These are phyloP conservation scores for Suillus discolor DNA, from an alignment of 768 basidiomycete genomes.

Conservation along the genomic window DNA sequence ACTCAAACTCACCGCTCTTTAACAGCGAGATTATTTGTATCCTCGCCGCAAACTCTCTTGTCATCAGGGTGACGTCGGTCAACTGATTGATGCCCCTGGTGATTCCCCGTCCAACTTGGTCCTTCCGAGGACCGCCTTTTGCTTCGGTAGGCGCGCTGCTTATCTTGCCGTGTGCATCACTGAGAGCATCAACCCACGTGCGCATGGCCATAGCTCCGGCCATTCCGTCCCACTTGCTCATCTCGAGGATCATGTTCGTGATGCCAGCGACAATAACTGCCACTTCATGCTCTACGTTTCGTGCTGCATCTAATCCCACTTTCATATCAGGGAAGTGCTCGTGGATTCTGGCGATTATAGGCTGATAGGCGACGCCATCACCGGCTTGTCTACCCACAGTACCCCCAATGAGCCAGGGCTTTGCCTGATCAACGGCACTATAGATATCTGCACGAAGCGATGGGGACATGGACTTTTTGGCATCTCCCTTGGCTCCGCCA, in stretches of 20 bases:
- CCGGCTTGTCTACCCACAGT: constrained; percentile 47
- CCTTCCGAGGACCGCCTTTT: constrained; percentile 36
- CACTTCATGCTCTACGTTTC: constrained; percentile 49
- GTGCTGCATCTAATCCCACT: constrained; percentile 49
- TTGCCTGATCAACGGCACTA: constrained; percentile 46
- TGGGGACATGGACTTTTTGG: constrained; percentile 49
- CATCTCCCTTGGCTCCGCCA: constrained; percentile 20
- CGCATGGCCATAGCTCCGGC: constrained; percentile 58
- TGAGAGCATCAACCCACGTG: constrained; percentile 54
- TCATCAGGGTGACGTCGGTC: constrained; percentile 52
- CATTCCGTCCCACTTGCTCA: constrained; percentile 60
- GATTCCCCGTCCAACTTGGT: constrained; percentile 49
- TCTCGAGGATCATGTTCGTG: constrained; percentile 56
- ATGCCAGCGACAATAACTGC: constrained; percentile 52
- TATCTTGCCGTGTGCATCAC: constrained; percentile 42
- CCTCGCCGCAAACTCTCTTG: constrained; percentile 54
- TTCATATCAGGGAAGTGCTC: constrained; percentile 51
- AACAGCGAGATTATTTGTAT: constrained; percentile 56
- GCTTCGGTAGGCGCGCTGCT: constrained; percentile 16
- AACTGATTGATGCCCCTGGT: constrained; percentile 53
- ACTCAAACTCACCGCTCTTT: constrained; percentile 45
- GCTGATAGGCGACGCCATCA: constrained; percentile 52
- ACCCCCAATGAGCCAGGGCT: constrained; percentile 47
- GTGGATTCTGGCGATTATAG: constrained; percentile 47
- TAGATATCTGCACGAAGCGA: constrained; percentile 55